Percentiles rank a stretch among this genome's conserved stretches.
phyloP scores from a whole-genome alignment of 768 basidiomycete genomes.

The Tulasnella sp. region DNA sequence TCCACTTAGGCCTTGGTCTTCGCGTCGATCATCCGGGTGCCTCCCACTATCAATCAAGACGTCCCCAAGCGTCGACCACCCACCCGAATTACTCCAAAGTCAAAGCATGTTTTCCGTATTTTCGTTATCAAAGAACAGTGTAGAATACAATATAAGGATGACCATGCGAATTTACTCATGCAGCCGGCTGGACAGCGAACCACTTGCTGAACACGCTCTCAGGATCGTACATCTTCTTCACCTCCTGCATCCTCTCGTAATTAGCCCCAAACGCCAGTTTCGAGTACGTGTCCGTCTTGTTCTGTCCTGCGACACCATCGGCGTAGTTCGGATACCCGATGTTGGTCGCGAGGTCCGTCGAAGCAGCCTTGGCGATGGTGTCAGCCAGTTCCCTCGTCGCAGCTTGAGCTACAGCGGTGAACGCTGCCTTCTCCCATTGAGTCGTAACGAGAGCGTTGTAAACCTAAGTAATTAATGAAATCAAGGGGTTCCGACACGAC shows the following conservation, averaged over 20 bases:
- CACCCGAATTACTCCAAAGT: neutral
- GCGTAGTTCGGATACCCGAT: conserved; percentile 27
- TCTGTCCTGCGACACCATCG: conserved; percentile 14
- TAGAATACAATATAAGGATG: neutral
- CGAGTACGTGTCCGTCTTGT: conserved; percentile 24
- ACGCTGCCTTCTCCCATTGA: conserved; percentile 24
- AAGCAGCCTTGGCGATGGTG: conserved; percentile 16
- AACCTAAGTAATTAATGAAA: neutral
- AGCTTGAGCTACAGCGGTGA: conserved; percentile 3
- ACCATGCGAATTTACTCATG: neutral
- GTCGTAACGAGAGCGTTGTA: conserved; percentile 20
- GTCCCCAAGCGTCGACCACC: neutral
- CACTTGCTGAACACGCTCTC: conserved; percentile 24
- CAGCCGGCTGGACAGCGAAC: conserved; percentile 21
- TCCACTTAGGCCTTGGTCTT: neutral
- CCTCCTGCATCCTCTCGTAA: neutral
- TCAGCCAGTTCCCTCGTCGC: conserved; percentile 3
- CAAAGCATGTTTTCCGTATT: neutral
- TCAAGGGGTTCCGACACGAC: neutral
- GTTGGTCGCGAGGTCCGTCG: conserved; percentile 9
- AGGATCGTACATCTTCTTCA: conserved; percentile 27
- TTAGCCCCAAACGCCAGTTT: conserved; percentile 24
- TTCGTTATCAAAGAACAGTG: neutral
- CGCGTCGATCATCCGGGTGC: neutral
- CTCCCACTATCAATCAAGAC: neutral